Conservation (phyloP, 2,329 filamentous ascomycete genomes). For the Paracoccidioides brasiliensis region DNA sequence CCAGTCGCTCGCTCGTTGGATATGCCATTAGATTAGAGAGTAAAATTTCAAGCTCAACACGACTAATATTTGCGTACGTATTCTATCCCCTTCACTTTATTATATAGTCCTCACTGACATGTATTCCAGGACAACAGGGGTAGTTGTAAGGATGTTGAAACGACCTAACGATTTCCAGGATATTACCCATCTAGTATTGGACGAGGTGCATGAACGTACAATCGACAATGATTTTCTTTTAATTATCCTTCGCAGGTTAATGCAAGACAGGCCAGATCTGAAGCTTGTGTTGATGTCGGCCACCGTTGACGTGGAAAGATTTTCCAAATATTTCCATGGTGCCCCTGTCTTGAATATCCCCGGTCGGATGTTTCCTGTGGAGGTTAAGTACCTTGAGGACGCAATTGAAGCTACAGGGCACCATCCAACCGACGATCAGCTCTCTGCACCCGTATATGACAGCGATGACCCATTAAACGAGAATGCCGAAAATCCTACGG, state of each 20-base stretch:
- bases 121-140: slow-evolving; percentile 47
- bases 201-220: slow-evolving; percentile 90
- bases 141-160: slow-evolving; percentile 97
- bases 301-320: slow-evolving; percentile 82
- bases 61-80: slow-evolving; percentile 72
- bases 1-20: slow-evolving; percentile 69
- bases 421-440: slow-evolving; percentile 47
- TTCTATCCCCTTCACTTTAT: slow-evolving; percentile 17
- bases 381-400: slow-evolving; percentile 80
- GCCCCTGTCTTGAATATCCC: slow-evolving; percentile 85
- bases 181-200: slow-evolving; percentile 87
- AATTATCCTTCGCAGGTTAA: slow-evolving; percentile 75
- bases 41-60: slow-evolving; percentile 67
- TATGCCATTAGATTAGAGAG: slow-evolving; percentile 91
- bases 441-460: slow-evolving; percentile 24
- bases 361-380: slow-evolving; percentile 83
- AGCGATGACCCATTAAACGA: slow-evolving; percentile 35
- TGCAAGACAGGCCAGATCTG: slow-evolving; percentile 62
- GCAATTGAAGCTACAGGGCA: slow-evolving; percentile 80
- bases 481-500: slow-evolving; percentile 34
- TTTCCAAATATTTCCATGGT: slow-evolving; percentile 74
- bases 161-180: slow-evolving; percentile 73
- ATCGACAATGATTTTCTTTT: slow-evolving; percentile 96
- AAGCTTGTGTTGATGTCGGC: slow-evolving; percentile 97
- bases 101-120: not conserved